A percentile compares a stretch with the other conserved stretches of the same genome.
phyloP scores from a whole-genome alignment of 768 basidiomycete genomes.

The Tubosaeta sp. region DNA sequence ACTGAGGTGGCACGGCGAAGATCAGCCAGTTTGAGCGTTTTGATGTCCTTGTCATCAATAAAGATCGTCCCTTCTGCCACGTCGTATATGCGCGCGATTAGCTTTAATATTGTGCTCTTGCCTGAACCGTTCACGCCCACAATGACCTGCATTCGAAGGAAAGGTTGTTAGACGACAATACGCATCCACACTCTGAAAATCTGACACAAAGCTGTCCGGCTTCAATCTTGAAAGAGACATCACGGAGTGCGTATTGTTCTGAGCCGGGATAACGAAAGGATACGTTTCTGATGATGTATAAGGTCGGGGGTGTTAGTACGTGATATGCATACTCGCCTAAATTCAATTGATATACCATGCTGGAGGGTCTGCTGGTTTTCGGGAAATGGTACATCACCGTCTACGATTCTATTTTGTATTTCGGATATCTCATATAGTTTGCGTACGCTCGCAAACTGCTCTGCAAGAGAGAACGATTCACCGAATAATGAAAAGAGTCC shows the following conservation, averaged over 20 bases:
- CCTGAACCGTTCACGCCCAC: conserved; percentile 78
- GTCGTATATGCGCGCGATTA: conserved; percentile 69
- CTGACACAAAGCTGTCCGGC: conserved; percentile 72
- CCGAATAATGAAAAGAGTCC: conserved; percentile 50
- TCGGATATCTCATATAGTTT: conserved; percentile 59
- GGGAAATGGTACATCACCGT: conserved; percentile 48
- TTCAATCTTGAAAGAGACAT: conserved; percentile 66
- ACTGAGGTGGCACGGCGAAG: conserved; percentile 63
- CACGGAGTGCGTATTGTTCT: conserved; percentile 47
- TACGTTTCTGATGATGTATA: conserved; percentile 46
- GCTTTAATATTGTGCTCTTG: conserved; percentile 77
- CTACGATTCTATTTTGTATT: conserved; percentile 57
- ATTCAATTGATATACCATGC: conserved; percentile 56
- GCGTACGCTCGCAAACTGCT: conserved; percentile 47
- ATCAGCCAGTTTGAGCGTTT: conserved; percentile 55
- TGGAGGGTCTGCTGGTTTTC: conserved; percentile 42
- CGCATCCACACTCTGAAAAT: background rate
- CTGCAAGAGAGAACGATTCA: conserved; percentile 30
- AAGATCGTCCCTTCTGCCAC: conserved; percentile 63
- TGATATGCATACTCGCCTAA: conserved; percentile 37
- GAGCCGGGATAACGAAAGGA: conserved; percentile 64
- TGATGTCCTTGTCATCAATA: conserved; percentile 60
- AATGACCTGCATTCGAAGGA: conserved; percentile 47
- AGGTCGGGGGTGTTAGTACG: background rate
- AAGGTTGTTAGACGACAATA: background rate